Base-by-base conservation (phyloP, 2,329 filamentous ascomycete genomes). In the Fusarium miscanthi region DNA sequence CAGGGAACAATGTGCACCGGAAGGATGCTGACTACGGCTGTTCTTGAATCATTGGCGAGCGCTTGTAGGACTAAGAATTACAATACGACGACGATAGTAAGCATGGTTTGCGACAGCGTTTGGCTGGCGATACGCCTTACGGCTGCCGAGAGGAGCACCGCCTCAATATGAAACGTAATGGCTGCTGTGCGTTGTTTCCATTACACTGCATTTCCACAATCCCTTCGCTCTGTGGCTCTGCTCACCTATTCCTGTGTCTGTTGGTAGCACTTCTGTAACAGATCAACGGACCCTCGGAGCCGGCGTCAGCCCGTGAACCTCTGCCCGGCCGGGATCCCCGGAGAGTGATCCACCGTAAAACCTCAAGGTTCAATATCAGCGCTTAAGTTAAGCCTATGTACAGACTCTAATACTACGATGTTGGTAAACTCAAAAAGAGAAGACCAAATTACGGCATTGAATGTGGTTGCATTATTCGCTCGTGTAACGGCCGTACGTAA, bases 251-350 rank as follows among this genome's bases (percentile, higher is more conserved):
- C 54, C 8, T 16, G 7, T 14, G 38, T 40, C 41, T 43, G 52
- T 53, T 56, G 53, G 58, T 30, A 35, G 38, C 48, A 38, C 19
- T 53, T 13, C 31, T 56, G 68, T 53, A 23, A 33, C 41, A 70
- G 30, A 45, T 58, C 13, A 21, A 65, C 70, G 70, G 70, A 54
- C 33, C 58, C 70, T 73, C 70, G 70, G 70, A 68, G 59, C 70
- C 51, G 62, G 54, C 10, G 16, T 45, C 40, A 63, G 46, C 35
- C 70, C 54, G 66, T 71, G 54, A 73, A 71, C 37, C 41, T n/a
- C 45, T 46, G 30, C 23, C 56, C 66, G 62, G 70, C 69, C 70
- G 54, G 62, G 63, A 74, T 71, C 54, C 54, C 48, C 37, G 54
- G 57, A 49, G 35, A 25, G 30, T 52, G 25, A 45, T 42, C 70